phyloP scores from a whole-genome alignment of 257 asterid species.

The Mitragyna speciosa region DNA sequence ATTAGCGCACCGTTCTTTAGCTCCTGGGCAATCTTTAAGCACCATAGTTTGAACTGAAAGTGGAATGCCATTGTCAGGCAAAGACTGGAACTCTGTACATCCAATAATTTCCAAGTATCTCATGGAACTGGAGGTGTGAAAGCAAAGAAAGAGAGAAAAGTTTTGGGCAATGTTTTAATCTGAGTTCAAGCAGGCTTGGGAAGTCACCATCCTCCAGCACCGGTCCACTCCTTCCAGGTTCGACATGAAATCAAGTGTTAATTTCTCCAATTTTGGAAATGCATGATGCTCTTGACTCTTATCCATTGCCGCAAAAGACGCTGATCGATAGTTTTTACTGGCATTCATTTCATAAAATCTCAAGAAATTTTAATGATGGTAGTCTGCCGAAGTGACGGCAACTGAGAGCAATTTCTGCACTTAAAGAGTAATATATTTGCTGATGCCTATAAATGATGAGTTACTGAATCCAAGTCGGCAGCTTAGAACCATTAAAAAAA shows the following conservation, averaged over 20 bases:
- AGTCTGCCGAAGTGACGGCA: constrained; percentile 31
- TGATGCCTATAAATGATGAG: constrained; percentile 10
- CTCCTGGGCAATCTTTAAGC: constrained; percentile 35
- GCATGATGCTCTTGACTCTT: constrained; percentile 1
- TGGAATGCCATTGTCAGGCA: constrained; percentile 35
- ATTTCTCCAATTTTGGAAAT: constrained; percentile 26
- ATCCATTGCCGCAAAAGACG: constrained; percentile 12
- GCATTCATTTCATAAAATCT: constrained; percentile 17
- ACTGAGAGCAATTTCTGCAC: constrained; percentile 21
- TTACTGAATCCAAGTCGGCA: constrained; percentile 31
- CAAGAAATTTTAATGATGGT: constrained; percentile 29
- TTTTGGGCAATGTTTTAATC: constrained; percentile 20
- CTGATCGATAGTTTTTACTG: constrained; percentile 9
- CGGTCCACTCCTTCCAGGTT: constrained; percentile 24
- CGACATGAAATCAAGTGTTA: constrained; percentile 26
- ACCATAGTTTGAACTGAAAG: constrained; percentile 30
- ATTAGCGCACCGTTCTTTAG: constrained; percentile 20
- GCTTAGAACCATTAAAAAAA: background rate
- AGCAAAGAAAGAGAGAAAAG: constrained; percentile 19
- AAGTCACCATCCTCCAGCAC: constrained; percentile 14
- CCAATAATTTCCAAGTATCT: constrained; percentile 27
- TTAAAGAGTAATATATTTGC: constrained; percentile 12
- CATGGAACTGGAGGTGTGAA: constrained; percentile 21
- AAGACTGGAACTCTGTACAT: constrained; percentile 26
- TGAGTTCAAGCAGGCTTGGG: constrained; percentile 16